Percentiles rank a stretch among this genome's conserved stretches.
Evolutionary conservation across 306 rosid species (phyloP).

Genomic region (Cucurbita maxima): DNA sequence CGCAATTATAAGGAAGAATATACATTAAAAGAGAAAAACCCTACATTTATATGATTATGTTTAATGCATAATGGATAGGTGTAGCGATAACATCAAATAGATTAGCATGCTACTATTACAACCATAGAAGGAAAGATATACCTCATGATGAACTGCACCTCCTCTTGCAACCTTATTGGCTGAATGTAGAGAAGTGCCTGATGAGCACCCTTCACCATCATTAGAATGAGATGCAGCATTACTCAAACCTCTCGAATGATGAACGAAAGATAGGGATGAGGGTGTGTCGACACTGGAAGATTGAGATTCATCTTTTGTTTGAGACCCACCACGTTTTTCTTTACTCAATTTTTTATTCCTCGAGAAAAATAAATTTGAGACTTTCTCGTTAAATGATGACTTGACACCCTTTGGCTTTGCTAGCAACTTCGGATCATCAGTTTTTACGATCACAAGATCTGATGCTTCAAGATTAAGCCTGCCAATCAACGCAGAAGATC

Average conservation of each 20-base stretch:
- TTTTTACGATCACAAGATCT: slow-evolving; percentile 20
- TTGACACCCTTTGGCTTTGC: slow-evolving; percentile 49
- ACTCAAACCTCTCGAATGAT: slow-evolving; percentile 18
- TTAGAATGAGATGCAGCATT: slow-evolving; percentile 35
- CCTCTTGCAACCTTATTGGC: slow-evolving; percentile 25
- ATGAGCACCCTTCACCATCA: slow-evolving; percentile 33
- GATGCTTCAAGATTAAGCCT: slow-evolving; percentile 32
- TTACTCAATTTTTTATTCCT: slow-evolving; percentile 56
- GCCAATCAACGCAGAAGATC: slow-evolving; percentile 35
- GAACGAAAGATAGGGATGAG: slow-evolving; percentile 7
- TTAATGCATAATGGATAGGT: neutral
- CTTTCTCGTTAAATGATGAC: slow-evolving; percentile 73
- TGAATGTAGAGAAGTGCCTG: slow-evolving; percentile 22
- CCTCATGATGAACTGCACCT: slow-evolving; percentile 49
- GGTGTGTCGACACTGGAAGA: slow-evolving; percentile 20
- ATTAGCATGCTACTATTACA: neutral
- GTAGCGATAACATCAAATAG: neutral
- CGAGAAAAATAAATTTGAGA: slow-evolving; percentile 69
- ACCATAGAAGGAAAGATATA: slow-evolving; percentile 10
- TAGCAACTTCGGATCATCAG: slow-evolving; percentile 32
- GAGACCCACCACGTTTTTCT: slow-evolving; percentile 38
- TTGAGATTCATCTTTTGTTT: slow-evolving; percentile 26
- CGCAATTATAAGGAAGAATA: neutral
- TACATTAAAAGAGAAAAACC: neutral
- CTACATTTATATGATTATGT: neutral